Evolutionary conservation across 2,329 filamentous ascomycete species (phyloP).

Genomic region (Cladosporium sp.): DNA sequence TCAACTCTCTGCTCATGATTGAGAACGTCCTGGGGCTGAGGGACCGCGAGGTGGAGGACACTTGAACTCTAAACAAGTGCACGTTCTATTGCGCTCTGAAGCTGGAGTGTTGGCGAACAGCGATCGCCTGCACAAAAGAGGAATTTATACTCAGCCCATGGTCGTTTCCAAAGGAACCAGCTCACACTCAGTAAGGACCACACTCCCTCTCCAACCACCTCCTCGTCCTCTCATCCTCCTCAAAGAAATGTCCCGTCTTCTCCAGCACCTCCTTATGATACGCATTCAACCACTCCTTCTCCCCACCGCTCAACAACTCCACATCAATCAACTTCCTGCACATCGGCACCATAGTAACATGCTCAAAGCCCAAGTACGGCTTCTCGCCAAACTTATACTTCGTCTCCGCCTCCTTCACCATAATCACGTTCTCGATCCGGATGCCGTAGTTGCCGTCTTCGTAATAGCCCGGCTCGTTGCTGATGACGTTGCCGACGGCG

Average conservation of each 20-base stretch:
- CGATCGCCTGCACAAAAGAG: no score
- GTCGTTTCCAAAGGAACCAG: no score
- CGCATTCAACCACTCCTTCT: constrained; percentile 83
- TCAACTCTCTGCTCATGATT: background rate
- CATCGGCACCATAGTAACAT: constrained; percentile 95
- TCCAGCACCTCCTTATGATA: constrained; percentile 79
- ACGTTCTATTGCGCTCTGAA: no score
- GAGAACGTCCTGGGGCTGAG: background rate
- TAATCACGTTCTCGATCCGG: constrained; percentile 92
- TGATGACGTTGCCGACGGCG: constrained; percentile 89
- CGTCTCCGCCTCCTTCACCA: constrained; percentile 86
- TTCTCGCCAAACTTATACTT: constrained; percentile 89
- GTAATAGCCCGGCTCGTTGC: constrained; percentile 93
- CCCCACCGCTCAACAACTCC: constrained; percentile 66
- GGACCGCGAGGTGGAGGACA: background rate
- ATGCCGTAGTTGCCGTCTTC: constrained; percentile 94
- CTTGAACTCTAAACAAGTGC: no score
- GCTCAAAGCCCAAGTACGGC: constrained; percentile 91
- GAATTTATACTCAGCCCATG: no score
- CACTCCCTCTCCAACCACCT: constrained; percentile 88
- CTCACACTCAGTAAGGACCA: constrained; percentile 53
- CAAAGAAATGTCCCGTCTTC: constrained; percentile 78
- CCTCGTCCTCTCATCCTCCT: constrained; percentile 68
- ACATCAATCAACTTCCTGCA: constrained; percentile 84
- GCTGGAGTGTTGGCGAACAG: no score